Base-by-base conservation (phyloP, 176 grass and related monocot genomes). In the Aegilops speltoides region DNA sequence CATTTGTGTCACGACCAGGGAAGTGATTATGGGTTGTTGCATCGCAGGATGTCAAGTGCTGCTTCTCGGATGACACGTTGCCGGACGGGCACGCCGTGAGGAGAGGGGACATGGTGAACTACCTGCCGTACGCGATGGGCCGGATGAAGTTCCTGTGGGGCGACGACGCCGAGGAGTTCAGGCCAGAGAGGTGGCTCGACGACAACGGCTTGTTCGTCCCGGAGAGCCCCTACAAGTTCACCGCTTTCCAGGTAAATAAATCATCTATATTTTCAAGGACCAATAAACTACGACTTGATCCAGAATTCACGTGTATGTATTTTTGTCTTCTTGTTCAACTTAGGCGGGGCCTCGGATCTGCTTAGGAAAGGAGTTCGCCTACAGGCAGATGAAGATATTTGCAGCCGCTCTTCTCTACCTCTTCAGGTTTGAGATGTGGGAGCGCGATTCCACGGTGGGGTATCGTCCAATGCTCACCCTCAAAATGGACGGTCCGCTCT, bases 81-180 rank as follows among this genome's bases (percentile, higher is more conserved):
- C 50, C 50, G 6, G 16, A 54, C 16, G 16, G 50, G 50, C 16
- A 54, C 16, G 17, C 50, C 6, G 50, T 54, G 16, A 54, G 50
- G 50, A 85, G 94, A 90, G 94, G 88, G 10, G 94, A 97, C 79
- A 69, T 94, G 80, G 83, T 97, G 80, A 65, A 64, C 79, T 97
- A 94, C 65, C 89, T 89, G 73, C 90, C 94, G 37, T 97, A 83
- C 78, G 69, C 89, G 34, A 94, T 97, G 90, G 94, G 92, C 11
- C 84, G 92, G 50, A 97, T 97, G 94, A 48, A 90, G 76, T 92
- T 94, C 65, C 41, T 97, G n/a, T 97, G 94, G 94, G 92, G 92
- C 7, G 57, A 78, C 12, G 90, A 97, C 48, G 94, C 94, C 2
- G 90, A 89, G 31, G 83, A 90, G 63, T 97, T 97, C 76, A 36